Evolutionary conservation across 2,329 filamentous ascomycete genomes (phyloP), one percentile per base, ranked within the genome.

Genomic region (Thielaviopsis musarum): DNA sequence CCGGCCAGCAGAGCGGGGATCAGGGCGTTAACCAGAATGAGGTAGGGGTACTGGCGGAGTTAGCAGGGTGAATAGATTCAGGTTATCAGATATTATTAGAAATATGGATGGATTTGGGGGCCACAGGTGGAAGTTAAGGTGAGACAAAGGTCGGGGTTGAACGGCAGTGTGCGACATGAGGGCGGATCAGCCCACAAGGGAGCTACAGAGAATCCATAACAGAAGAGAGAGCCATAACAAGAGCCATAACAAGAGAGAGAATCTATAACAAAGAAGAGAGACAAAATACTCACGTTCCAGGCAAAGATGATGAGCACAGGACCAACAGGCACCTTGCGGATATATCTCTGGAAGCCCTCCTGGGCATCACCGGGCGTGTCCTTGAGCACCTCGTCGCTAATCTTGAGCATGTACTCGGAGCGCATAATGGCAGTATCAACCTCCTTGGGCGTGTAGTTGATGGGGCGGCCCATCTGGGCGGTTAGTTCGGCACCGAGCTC

Each of bases 391-490:
- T 93, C 86, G 12, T 84, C 81, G 66, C 86, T 89, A 63, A 95
- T 85, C 69, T 88, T 89, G 66, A 94, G 77, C 60, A 97, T 75
- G 68, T 95, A 95, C 68, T 95, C 83, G 64, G 84, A 87, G 64
- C 91, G 82, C 73, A 87, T 88, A 64, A 94, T 80, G 7, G 91
- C 91, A 17, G 91, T 97, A 30, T 81, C 74, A 65, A 97, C 79
- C 74, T 97, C 91, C 65, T 83, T 89, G 54, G 79, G 83, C 0
- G 88, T 87, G 70, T 91, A 96, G 45, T 86, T 80, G 66, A 96
- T 95, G 38, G 91, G 91, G 21, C 91, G 80, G 51, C 91, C 91
- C 91, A 97, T 97, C 74, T 97, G 91, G 69, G 88, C 84, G 0
- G 91, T 96, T 62, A 97, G 74, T 70, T 96, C 91, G 65, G 82